Base-by-base conservation (phyloP, 805 yeast genomes). In the Wickerhamomyces mucosus region DNA sequence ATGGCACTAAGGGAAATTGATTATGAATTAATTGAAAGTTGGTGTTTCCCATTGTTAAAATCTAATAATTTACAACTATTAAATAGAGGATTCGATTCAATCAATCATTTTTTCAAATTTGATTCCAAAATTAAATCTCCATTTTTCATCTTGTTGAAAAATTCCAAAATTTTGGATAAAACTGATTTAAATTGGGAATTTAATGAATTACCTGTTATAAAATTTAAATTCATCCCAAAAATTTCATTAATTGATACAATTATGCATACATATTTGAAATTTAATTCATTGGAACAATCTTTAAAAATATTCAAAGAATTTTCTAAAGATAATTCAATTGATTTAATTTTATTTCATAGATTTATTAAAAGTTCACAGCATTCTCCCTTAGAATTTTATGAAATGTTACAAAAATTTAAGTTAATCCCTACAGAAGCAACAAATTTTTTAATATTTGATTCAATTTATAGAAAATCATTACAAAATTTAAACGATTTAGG, bases 391-490 rank as follows among this genome's bases (percentile, higher is more conserved):
- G 34, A 34, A 10, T 26, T 45, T 11, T 47, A 47, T 27, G 29
- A 41, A n/a, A 13, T 27, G 6, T 26, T 47, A 15, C 16, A 21
- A 21, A 21, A 8, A 10, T 26, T 14, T 31, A 31, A 8, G 29
- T 35, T 6, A 23, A 34, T 11, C 20, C 50, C 35, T 24, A 40
- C 23, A 14, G 37, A 38, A 20, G 24, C 38, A 8, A 44, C 51
- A 2, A 36, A 46, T 22, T 46, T 43, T 19, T 42, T 47, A 38
- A 47, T 48, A 1, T 44, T 46, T 31, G 38, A 39, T 14, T 30
- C 42, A 4, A 44, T 48, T 6, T 48, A 42, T 28, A 27, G 38
- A 3, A 40, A 46, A 27, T 41, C 51, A 0, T 20, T 46, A 18
- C 36, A 35, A 2, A 25, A 8, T 5, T 12, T 44, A 27, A 48